These are phyloP conservation scores for Lepiota brunneoincarnata DNA, from an alignment of 768 basidiomycete genomes.

Conservation along the genomic window DNA sequence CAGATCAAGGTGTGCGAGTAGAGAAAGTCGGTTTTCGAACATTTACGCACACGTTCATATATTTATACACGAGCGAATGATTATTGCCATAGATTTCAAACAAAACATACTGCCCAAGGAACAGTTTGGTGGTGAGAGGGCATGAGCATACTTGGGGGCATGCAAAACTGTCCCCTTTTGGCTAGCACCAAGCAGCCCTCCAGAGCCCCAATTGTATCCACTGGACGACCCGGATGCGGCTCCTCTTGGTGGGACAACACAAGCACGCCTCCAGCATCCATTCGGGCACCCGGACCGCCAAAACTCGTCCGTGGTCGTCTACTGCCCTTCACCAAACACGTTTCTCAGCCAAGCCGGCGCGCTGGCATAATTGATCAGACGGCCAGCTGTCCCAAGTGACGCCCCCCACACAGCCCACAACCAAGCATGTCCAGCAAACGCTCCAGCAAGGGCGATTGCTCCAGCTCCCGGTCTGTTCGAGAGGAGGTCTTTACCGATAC, in stretches of 20 bases:
- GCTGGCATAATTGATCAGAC: slow-evolving; percentile 35
- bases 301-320: slow-evolving; percentile 21
- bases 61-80: no score
- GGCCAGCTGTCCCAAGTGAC: slow-evolving; percentile 35
- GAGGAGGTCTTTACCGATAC: slow-evolving; percentile 69
- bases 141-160: no score
- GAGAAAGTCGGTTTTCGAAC: no score
- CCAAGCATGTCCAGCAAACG: slow-evolving; percentile 78
- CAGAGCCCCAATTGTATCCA: slow-evolving; percentile 50
- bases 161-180: background rate
- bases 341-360: slow-evolving; percentile 61
- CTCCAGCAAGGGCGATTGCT: slow-evolving; percentile 59
- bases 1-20: no score
- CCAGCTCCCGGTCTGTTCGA: slow-evolving; percentile 57
- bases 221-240: slow-evolving; percentile 13
- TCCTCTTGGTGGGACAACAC: slow-evolving; percentile 54
- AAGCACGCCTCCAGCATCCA: slow-evolving; percentile 49
- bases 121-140: background rate
- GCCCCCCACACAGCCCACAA: slow-evolving; percentile 68
- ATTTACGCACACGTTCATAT: no score
- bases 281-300: slow-evolving; percentile 29
- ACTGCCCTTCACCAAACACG: slow-evolving; percentile 41
- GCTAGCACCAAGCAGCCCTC: slow-evolving; percentile 35
- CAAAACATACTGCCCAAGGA: background rate
- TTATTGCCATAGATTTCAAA: background rate